These are phyloP conservation scores for Blastomyces gilchristii DNA, from an alignment of 2,329 filamentous ascomycete genomes.

Conservation along the genomic window DNA sequence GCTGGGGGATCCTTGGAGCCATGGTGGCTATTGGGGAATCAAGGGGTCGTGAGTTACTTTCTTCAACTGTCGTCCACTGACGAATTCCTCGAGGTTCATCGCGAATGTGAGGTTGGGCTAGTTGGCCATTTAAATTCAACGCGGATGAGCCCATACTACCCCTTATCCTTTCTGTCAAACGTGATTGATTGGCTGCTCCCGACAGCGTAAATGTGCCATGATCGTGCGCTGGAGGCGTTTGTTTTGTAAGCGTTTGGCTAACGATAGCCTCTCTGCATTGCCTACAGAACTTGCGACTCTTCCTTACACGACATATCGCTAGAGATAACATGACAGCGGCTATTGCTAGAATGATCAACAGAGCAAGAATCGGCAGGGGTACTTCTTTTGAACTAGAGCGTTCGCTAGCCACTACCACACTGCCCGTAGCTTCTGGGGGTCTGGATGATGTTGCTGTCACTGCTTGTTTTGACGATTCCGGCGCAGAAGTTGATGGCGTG, in stretches of 20 bases:
- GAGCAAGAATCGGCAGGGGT: background rate
- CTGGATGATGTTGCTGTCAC: background rate
- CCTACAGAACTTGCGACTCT: background rate
- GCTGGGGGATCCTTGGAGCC: background rate
- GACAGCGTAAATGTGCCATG: background rate
- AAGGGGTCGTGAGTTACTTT: background rate
- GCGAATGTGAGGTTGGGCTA: background rate
- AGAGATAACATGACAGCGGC: background rate
- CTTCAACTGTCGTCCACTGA: background rate
- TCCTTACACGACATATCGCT: background rate
- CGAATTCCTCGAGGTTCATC: background rate
- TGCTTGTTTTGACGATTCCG: background rate
- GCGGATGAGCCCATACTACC: background rate
- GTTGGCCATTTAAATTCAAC: background rate
- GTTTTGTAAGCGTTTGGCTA: background rate
- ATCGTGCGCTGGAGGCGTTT: background rate
- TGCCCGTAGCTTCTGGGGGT: background rate
- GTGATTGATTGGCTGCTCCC: background rate
- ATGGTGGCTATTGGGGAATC: background rate
- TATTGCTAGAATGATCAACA: background rate
- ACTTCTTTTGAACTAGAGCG: background rate
- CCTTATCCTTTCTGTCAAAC: background rate
- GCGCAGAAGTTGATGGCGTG: background rate
- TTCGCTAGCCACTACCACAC: background rate
- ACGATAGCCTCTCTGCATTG: background rate